These are phyloP conservation scores for Botrytis cinerea DNA, from an alignment of 2,329 filamentous ascomycete genomes.

Conservation along the genomic window DNA sequence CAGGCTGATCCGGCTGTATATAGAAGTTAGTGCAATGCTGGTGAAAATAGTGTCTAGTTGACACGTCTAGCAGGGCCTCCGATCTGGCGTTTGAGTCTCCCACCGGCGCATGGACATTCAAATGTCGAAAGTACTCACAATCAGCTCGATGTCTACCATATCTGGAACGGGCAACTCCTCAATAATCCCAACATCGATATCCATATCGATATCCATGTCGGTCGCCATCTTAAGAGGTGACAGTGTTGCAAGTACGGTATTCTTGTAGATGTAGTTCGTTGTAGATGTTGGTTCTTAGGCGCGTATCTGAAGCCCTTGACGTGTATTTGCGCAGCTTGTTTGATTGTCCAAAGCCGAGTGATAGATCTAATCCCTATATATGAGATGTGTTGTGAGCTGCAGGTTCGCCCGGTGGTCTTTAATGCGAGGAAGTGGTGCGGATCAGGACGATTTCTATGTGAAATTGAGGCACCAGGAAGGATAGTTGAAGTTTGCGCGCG, in stretches of 20 bases:
- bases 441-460: background rate
- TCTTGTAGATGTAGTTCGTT: background rate
- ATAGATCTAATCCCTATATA: background rate
- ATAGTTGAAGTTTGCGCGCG: background rate
- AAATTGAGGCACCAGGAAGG: background rate
- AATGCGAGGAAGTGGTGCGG: background rate
- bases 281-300: background rate
- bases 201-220: conserved; percentile 75
- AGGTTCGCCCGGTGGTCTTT: background rate
- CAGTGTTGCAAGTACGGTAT: background rate
- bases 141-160: conserved; percentile 23
- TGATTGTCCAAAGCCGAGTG: background rate
- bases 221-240: conserved; percentile 34
- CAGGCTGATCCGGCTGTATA: conserved; percentile 28
- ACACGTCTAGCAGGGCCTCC: background rate
- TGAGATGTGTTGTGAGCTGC: background rate
- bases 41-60: background rate
- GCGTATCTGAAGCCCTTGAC: background rate
- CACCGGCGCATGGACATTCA: background rate
- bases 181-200: conserved; percentile 63
- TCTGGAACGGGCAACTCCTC: conserved; percentile 36
- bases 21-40: background rate
- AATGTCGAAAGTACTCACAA: conserved; percentile 15
- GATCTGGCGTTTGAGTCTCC: background rate
- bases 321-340: background rate